These are phyloP conservation scores for Quercus glauca DNA, from an alignment of 306 rosid genomes.

Conservation along the genomic window DNA sequence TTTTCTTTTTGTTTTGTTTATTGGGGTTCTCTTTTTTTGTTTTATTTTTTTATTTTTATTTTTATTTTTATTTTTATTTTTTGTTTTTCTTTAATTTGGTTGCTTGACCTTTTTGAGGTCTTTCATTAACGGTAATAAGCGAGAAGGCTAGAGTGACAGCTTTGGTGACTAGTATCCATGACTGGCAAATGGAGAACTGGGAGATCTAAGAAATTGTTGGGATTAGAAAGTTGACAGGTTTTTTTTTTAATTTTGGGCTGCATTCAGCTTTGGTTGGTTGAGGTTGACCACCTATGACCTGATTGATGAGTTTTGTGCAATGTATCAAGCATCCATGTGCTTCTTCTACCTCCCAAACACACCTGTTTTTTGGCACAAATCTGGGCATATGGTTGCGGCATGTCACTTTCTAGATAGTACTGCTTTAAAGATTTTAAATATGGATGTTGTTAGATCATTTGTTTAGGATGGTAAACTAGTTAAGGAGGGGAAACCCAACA, in stretches of 20 bases:
- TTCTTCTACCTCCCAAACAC: too few relatives aligned
- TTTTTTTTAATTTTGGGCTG: neutral
- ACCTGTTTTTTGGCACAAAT: too few relatives aligned
- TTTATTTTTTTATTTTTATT: neutral
- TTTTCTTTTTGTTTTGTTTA: neutral
- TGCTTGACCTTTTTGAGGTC: constrained; percentile 10
- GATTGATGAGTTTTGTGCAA: too few relatives aligned
- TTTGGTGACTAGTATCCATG: neutral
- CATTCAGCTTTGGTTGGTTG: neutral
- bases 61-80: neutral
- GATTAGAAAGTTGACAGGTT: neutral
- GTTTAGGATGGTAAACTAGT: too few relatives aligned
- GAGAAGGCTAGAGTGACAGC: constrained; percentile 8
- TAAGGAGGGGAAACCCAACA: too few relatives aligned
- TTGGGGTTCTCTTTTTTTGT: neutral
- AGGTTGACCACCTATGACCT: neutral
- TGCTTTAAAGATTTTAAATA: too few relatives aligned
- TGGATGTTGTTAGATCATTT: too few relatives aligned
- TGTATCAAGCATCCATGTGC: too few relatives aligned
- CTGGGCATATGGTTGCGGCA: too few relatives aligned
- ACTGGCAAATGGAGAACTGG: neutral
- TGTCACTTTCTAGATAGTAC: too few relatives aligned
- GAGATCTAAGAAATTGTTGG: neutral
- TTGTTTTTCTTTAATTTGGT: neutral
- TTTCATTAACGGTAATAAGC: constrained; percentile 31